These are phyloP conservation scores for Nakaseomyces uthaithaninus DNA, from an alignment of 1,139 yeast species.

Conservation along the genomic window DNA sequence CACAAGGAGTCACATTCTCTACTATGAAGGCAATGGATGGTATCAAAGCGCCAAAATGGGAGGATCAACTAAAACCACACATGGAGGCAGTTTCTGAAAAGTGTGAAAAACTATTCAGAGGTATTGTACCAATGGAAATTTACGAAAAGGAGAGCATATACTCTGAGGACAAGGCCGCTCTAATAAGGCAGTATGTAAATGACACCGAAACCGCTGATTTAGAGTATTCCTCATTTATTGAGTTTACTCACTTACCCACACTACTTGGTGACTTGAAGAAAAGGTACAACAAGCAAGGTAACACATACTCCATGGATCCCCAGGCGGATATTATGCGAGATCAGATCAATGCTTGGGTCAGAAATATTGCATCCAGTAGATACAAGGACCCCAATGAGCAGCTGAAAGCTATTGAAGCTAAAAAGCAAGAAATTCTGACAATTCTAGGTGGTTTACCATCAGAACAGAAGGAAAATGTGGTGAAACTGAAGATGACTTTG, in stretches of 20 bases:
- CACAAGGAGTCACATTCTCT: slow-evolving; percentile 47
- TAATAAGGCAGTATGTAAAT: slow-evolving; percentile 68
- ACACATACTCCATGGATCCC: slow-evolving; percentile 12
- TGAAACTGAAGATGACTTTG: slow-evolving; percentile 38
- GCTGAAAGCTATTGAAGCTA: slow-evolving; percentile 21
- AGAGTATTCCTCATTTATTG: slow-evolving; percentile 69
- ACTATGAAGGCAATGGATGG: slow-evolving; percentile 69
- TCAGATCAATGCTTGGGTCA: slow-evolving; percentile 27
- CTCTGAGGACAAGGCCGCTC: slow-evolving; percentile 79
- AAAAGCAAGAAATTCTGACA: slow-evolving; percentile 38
- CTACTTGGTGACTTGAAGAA: slow-evolving; percentile 49
- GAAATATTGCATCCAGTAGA: slow-evolving; percentile 21
- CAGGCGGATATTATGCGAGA: slow-evolving; percentile 25
- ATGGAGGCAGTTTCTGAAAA: slow-evolving; percentile 46
- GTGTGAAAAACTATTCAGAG: slow-evolving; percentile 58
- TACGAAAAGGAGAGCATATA: slow-evolving; percentile 82
- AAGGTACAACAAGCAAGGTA: slow-evolving; percentile 18
- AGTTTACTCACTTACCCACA: slow-evolving; percentile 67
- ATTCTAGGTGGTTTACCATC: slow-evolving; percentile 19
- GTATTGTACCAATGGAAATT: slow-evolving; percentile 76
- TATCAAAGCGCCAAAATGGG: slow-evolving; percentile 42
- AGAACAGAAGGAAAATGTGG: slow-evolving; percentile 26
- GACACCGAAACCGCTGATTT: slow-evolving; percentile 70
- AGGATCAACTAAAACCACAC: slow-evolving; percentile 34
- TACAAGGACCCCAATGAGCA: slow-evolving; percentile 28